Evolutionary conservation across 208 protist species (phyloP), one percentile per base, ranked within the genome.

Genomic region (Trypanosoma avium): DNA sequence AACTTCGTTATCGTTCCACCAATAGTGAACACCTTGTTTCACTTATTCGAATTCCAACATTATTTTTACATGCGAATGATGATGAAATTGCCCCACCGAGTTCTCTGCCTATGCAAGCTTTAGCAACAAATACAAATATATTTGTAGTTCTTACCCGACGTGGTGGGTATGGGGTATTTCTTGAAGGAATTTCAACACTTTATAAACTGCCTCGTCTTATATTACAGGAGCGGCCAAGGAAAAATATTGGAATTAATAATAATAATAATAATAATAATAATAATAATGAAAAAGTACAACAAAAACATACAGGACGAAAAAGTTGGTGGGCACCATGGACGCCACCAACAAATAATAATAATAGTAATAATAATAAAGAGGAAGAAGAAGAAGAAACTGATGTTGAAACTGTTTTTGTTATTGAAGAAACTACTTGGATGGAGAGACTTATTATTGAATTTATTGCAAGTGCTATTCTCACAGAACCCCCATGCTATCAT

Each of bases 361-460:
- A 40, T 19, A 19, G 43, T 6, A 35, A 63, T 13, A 30, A 49
- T 42, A 32, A 36, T 42, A 52, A 60, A 1, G 24, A 43, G 30
- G 22, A 33, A 9, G 36, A 17, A 22, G 13, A 49, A 19, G 21
- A 24, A 9, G n/a, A 49, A 27, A 15, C n/a, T 36, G 22, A 36
- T 10, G 19, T 55, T 5, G 58, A 64, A 54, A 64, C 58, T 6
- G 45, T 54, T 54, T 54, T 64, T 45, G 45, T 64, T 3, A 61
- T 80, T 53, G 78, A 77, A 26, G 64, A 70, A 5, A 80, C 78
- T 22, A 84, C 73, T 35, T 80, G 78, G 78, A 9, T 84, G 35
- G 73, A 84, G 63, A 63, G 61, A 9, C 66, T 80, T 10, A 13
- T 84, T 21, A 65, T 80, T 13, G 73, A 80, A 56, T 84, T 80